Conservation (phyloP, 495 filamentous ascomycete species). For the Parathielavia hyrcaniae region DNA sequence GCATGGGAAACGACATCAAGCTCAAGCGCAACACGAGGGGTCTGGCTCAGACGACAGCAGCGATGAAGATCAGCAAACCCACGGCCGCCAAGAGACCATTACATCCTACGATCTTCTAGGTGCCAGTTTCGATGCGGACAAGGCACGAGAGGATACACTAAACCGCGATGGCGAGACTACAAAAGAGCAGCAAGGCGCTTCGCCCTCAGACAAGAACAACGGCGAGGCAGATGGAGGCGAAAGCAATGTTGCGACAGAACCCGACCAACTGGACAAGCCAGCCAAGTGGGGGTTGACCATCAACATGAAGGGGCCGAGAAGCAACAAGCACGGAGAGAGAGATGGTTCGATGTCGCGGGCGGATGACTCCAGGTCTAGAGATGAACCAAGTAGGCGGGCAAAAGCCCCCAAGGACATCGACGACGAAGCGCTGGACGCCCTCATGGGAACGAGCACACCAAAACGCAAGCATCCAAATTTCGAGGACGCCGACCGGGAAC, state of each 20-base stretch:
- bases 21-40: conserved; percentile 28
- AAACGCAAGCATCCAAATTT: conserved; percentile 47
- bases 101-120: conserved; percentile 26
- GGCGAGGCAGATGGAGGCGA: neutral
- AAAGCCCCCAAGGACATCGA: conserved; percentile 52
- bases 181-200: neutral
- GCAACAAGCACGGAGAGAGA: neutral
- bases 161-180: neutral
- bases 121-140: neutral
- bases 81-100: conserved; percentile 32
- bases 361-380: conserved; percentile 12
- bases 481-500: conserved; percentile 63
- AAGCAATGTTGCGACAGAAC: conserved; percentile 16
- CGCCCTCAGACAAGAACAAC: neutral
- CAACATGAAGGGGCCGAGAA: conserved; percentile 28
- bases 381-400: conserved; percentile 23
- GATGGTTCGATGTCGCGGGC: neutral
- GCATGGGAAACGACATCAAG: conserved; percentile 37
- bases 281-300: conserved; percentile 44
- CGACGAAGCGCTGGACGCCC: conserved; percentile 71
- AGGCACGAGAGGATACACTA: neutral
- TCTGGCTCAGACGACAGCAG: conserved; percentile 34
- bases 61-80: conserved; percentile 15
- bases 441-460: conserved; percentile 52
- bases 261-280: conserved; percentile 35